Percentiles rank a stretch among this genome's conserved stretches.
phyloP scores from a whole-genome alignment of 2,329 filamentous ascomycete genomes.

The Sclerotinia trifoliorum region DNA sequence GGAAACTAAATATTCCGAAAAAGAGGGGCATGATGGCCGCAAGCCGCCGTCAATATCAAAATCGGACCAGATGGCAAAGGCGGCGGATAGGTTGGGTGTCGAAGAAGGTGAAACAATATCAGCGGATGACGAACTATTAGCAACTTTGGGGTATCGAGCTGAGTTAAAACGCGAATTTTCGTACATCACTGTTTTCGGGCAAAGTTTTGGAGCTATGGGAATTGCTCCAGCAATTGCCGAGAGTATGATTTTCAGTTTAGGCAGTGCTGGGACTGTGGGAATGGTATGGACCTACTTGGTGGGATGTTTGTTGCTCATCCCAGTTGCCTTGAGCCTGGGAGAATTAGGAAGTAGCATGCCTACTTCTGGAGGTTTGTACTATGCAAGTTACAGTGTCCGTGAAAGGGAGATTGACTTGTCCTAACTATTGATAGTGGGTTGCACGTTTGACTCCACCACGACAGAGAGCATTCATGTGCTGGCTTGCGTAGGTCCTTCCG shows the following conservation, averaged over 20 bases:
- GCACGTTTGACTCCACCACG: conserved; percentile 36
- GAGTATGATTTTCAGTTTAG: conserved; percentile 38
- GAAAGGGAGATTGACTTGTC: neutral
- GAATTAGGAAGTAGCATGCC: conserved; percentile 40
- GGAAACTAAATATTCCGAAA: neutral
- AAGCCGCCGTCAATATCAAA: neutral
- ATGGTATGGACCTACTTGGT: conserved; percentile 40
- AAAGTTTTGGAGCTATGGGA: conserved; percentile 40
- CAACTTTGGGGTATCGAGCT: conserved; percentile 37
- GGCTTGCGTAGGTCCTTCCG: conserved; percentile 38
- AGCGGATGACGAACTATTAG: conserved; percentile 37
- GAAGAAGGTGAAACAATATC: conserved; percentile 25
- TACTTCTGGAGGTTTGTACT: conserved; percentile 39
- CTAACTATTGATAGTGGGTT: conserved; percentile 34
- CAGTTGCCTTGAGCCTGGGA: conserved; percentile 38
- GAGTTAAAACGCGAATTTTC: conserved; percentile 40
- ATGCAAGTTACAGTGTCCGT: conserved; percentile 26
- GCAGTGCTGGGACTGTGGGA: conserved; percentile 36
- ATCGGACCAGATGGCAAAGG: conserved; percentile 5
- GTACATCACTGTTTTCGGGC: conserved; percentile 38
- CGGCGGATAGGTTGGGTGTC: conserved; percentile 15
- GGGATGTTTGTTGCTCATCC: conserved; percentile 38
- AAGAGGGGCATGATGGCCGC: neutral
- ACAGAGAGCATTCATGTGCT: conserved; percentile 40
- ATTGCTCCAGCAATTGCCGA: conserved; percentile 40